phyloP scores from a whole-genome alignment of 2,329 filamentous ascomycete genomes.

The Nemania sp. region DNA sequence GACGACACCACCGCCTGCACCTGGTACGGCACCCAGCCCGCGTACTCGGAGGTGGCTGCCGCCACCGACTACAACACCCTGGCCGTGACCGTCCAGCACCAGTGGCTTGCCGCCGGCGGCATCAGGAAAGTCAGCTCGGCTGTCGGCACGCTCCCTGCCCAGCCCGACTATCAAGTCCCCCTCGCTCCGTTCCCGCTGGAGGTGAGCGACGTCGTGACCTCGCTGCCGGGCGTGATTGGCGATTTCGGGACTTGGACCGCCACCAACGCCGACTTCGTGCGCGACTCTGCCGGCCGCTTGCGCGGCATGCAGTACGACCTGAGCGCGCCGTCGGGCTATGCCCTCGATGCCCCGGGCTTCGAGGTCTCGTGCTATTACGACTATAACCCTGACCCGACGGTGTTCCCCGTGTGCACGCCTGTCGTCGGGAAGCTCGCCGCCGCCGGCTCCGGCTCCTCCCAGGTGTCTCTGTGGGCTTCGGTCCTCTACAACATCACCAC shows the following conservation, averaged over 20 bases:
- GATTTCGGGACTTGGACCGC: conserved; percentile 1
- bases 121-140: not conserved
- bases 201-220: not conserved
- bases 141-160: not conserved
- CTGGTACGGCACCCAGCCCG: not conserved
- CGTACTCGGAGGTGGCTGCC: not conserved
- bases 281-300: not conserved
- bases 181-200: not conserved
- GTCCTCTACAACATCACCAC: not conserved
- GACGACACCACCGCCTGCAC: not conserved
- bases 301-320: conserved; percentile 3
- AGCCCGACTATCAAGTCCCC: not conserved
- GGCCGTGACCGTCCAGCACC: conserved; percentile 1
- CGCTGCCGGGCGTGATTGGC: not conserved
- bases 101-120: not conserved
- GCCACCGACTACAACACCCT: conserved; percentile 1
- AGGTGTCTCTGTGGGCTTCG: conserved; percentile 1
- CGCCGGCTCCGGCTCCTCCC: not conserved
- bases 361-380: conserved; percentile 5
- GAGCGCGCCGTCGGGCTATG: conserved; percentile 3
- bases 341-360: conserved; percentile 7
- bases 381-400: conserved; percentile 1
- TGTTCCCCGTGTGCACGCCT: not conserved
- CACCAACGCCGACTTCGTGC: not conserved
- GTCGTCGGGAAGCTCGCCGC: too few relatives aligned